Conservation (phyloP, 768 basidiomycete genomes). For the Calocybe indica region DNA sequence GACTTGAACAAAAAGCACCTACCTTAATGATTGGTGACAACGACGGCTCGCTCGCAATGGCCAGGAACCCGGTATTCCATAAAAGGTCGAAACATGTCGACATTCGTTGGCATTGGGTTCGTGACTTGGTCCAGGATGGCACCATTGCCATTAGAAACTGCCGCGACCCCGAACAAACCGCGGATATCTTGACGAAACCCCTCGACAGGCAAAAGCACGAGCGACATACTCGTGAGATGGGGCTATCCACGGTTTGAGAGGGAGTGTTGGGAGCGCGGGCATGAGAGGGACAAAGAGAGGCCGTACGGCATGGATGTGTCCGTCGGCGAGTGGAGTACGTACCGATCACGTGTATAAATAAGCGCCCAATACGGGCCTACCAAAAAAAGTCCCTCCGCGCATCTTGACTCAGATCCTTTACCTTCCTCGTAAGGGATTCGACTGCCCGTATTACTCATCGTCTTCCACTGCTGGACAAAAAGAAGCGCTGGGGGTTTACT, state of each 20-base stretch:
- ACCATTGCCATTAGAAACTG: background rate
- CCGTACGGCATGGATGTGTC: too few relatives aligned
- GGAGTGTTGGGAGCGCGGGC: background rate
- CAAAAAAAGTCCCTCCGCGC: too few relatives aligned
- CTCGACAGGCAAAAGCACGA: conserved; percentile 6
- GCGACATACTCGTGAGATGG: background rate
- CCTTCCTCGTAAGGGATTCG: too few relatives aligned
- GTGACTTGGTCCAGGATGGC: background rate
- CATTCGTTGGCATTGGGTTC: background rate
- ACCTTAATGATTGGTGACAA: background rate
- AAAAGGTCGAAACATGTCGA: conserved; percentile 2
- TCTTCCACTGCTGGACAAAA: too few relatives aligned
- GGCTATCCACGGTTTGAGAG: background rate
- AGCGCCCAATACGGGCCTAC: too few relatives aligned
- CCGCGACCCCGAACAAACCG: conserved; percentile 1
- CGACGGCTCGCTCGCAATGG: conserved; percentile 3
- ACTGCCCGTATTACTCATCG: too few relatives aligned
- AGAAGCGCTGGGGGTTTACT: too few relatives aligned
- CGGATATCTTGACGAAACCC: conserved; percentile 26
- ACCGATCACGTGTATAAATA: too few relatives aligned
- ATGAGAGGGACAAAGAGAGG: too few relatives aligned
- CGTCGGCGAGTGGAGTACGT: too few relatives aligned
- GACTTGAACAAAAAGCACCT: background rate
- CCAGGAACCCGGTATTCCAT: conserved; percentile 6
- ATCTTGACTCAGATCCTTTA: too few relatives aligned